Evolutionary conservation across 768 basidiomycete genomes (phyloP), one percentile per base, ranked within the genome.

Genomic region (Naganishia onofrii): DNA sequence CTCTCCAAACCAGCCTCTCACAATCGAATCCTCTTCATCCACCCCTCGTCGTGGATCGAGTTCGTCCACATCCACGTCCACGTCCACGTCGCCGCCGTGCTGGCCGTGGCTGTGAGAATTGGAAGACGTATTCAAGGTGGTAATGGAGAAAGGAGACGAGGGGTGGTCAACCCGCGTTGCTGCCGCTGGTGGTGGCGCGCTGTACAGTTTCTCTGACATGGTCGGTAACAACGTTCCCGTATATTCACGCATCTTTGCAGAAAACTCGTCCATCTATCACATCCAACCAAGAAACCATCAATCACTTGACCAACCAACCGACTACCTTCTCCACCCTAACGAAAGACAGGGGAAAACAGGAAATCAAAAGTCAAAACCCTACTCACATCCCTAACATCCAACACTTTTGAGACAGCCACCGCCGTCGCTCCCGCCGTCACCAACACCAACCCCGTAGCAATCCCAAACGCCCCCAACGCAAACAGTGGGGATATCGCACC

Each of bases 351-450:
- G 36, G 36, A 5, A 36, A 36, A 36, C n/a, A n/a, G 36, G 6
- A 36, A 36, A 36, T 5, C 36, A 36, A 36, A 36, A 5, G 5
- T 12, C 36, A 36, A 5, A 57, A 28, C 55, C 10, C 26, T 1
- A 66, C 65, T 66, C 31, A 66, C 65, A 66, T 66, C 65, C 3
- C 65, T n/a, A 0, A 66, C 65, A 34, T 66, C 65, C 28, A 66
- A 28, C 0, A 38, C 23, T 34, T 38, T 51, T 12, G 65, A 26
- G 23, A 66, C 48, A 29, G 51, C 52, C 2, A 52, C 28, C 1
- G 65, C 52, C 29, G 52, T 54, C 29, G 34, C 29, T 1, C 65
- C 65, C 29, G 65, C 65, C 2, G 65, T 52, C 13, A 12, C 29
- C 21, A 42, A n/a, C 15, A 66, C 65, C 19, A 52, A 12, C 21